Evolutionary conservation across 495 filamentous ascomycete genomes (phyloP), one percentile per base, ranked within the genome.

Genomic region (Amphirosellinia nigrospora): DNA sequence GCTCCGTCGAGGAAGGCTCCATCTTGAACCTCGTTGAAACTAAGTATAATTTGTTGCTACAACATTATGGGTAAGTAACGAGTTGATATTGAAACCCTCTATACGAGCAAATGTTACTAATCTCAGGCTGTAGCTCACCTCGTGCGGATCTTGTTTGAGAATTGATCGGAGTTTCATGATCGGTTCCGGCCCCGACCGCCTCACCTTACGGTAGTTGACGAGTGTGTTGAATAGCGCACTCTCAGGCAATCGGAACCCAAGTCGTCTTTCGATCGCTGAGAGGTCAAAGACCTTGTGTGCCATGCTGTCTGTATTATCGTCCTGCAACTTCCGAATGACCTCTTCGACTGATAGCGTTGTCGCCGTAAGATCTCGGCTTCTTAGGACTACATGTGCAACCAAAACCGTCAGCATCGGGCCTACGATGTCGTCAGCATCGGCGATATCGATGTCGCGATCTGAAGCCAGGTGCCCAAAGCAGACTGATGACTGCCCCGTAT

Each of bases 351-450:
- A 34, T n/a, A n/a, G n/a, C n/a, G 53, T 10, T 1, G 16, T 21
- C 8, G 19, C 1, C 28, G 32, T 15, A 38, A 3, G 0, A 15
- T 21, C 55, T 13, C 10, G 58, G 11, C 9, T 41, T 60, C 19
- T 43, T 21, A 85, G 58, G 52, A 79, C 82, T 70, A 88, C 78
- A 11, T 85, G 81, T 64, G 85, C 86, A 16, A 85, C 79, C 56
- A 87, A 77, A 65, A 88, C 83, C 45, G 86, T 88, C 26, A 89
- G 86, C 6, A 87, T 82, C 2, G 85, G 83, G 13, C 87, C 87
- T 52, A 88, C 79, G 41, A 85, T 80, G 15, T 82, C 79, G 36
- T 87, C 82, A 19, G 86, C 77, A 0, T 76, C 79, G 32, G 80
- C 77, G 3, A 85, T 78, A 8, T 85, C 71, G 7, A 81, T 72